A percentile compares a stretch with the other conserved stretches of the same genome.
Conservation (phyloP, 2,329 filamentous ascomycete species). For the Ophiostoma sp. region DNA sequence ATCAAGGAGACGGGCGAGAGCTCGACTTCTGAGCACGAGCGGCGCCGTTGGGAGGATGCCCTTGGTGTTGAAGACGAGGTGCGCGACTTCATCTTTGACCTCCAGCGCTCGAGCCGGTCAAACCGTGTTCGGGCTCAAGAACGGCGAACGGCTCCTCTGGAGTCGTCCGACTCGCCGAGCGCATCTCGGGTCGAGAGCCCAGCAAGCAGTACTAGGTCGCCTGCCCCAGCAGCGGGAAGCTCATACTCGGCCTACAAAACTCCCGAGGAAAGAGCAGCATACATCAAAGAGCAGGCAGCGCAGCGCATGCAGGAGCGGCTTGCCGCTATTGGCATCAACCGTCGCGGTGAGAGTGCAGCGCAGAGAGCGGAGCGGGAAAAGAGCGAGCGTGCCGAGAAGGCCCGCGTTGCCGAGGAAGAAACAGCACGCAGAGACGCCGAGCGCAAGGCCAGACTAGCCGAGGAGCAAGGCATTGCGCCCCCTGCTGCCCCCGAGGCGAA, state of each 20-base stretch:
- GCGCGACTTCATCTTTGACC: constrained; percentile 94
- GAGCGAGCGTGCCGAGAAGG: constrained; percentile 77
- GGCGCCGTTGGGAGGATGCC: constrained; percentile 89
- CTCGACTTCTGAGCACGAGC: constrained; percentile 79
- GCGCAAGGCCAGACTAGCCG: constrained; percentile 72
- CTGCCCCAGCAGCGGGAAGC: constrained; percentile 49
- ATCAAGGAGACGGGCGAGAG: constrained; percentile 75
- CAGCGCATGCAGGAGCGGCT: constrained; percentile 94
- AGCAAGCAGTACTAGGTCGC: constrained; percentile 40
- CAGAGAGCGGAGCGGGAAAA: constrained; percentile 86
- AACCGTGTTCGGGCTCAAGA: constrained; percentile 61
- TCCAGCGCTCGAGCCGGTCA: constrained; percentile 79
- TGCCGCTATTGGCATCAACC: constrained; percentile 88
- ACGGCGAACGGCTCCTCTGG: constrained; percentile 34
- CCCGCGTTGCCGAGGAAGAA: constrained; percentile 88
- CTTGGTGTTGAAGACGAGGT: constrained; percentile 95
- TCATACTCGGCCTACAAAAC: constrained; percentile 85
- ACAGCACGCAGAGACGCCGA: constrained; percentile 84
- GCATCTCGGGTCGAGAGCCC: constrained; percentile 20
- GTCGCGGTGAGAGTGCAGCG: constrained; percentile 71
- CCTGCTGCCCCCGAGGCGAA: constrained; percentile 49
- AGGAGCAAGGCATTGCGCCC: constrained; percentile 63
- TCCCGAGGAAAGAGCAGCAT: constrained; percentile 86
- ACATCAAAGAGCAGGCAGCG: constrained; percentile 95
- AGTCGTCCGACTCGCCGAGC: constrained; percentile 27